Conservation (phyloP, 441 rosid genomes). For the Adansonia gregorii region DNA sequence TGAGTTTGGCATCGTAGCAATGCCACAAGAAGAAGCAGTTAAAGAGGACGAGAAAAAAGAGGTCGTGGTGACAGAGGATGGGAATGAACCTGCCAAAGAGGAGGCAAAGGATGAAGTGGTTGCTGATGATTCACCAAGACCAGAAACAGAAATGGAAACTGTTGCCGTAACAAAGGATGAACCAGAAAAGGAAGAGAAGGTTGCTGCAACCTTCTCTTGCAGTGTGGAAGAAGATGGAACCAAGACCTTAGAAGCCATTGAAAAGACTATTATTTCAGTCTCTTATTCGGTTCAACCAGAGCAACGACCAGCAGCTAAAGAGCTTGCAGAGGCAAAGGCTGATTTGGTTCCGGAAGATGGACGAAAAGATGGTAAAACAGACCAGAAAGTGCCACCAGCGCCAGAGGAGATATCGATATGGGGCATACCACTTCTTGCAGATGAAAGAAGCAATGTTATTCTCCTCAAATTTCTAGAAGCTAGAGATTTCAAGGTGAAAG, state of each 20-base stretch:
- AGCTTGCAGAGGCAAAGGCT: background rate
- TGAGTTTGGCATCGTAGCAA: constrained; percentile 34
- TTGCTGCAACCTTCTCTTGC: constrained; percentile 13
- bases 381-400: background rate
- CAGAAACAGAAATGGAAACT: background rate
- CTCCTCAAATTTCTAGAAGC: constrained; percentile 56
- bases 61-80: constrained; percentile 18
- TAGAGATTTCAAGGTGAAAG: constrained; percentile 55
- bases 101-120: constrained; percentile 18
- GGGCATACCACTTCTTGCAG: constrained; percentile 51
- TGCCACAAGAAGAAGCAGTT: constrained; percentile 16
- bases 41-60: constrained; percentile 33
- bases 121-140: constrained; percentile 18
- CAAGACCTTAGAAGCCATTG: constrained; percentile 68
- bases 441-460: constrained; percentile 50
- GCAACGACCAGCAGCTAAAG: background rate
- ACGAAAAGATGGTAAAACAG: background rate
- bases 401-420: constrained; percentile 51
- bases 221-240: constrained; percentile 56
- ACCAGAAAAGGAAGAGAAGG: constrained; percentile 35
- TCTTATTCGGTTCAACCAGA: constrained; percentile 41
- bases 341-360: background rate
- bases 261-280: constrained; percentile 61
- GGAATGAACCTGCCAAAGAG: constrained; percentile 28
- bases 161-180: constrained; percentile 14